Conservation (phyloP, 345 rosid species). For the Camelina sativa region DNA sequence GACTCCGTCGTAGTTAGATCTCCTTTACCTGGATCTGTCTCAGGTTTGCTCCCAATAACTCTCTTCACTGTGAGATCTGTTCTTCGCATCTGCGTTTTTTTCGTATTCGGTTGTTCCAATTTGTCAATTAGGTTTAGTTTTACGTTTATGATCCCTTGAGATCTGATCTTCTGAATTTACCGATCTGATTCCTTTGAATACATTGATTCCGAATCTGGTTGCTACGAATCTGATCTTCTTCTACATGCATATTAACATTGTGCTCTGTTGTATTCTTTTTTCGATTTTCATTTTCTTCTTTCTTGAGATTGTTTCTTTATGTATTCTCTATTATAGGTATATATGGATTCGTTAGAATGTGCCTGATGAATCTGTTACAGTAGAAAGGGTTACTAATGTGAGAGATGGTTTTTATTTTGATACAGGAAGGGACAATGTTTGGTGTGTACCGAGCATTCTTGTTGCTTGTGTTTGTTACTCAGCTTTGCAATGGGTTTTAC, state of each 20-base stretch:
- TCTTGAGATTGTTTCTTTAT: neutral
- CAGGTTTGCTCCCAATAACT: neutral
- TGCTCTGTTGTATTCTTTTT: neutral
- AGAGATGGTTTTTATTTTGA: conserved; percentile 19
- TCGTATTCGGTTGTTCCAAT: conserved; percentile 6
- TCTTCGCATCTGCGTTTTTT: conserved; percentile 13
- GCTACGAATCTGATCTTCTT: conserved; percentile 15
- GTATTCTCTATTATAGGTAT: neutral
- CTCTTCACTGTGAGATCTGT: conserved; percentile 19
- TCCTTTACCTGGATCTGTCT: too few species aligned
- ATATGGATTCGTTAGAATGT: neutral
- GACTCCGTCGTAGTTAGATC: too few species aligned
- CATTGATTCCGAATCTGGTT: conserved; percentile 5
- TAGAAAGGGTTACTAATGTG: conserved; percentile 14
- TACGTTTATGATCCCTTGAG: conserved; percentile 27
- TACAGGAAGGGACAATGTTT: conserved; percentile 44
- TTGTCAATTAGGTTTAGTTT: neutral
- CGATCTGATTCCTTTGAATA: conserved; percentile 23
- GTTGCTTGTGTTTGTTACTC: conserved; percentile 49
- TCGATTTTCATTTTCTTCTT: neutral
- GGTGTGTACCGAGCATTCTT: conserved; percentile 47
- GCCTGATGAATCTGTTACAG: neutral
- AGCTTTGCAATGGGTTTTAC: conserved; percentile 71
- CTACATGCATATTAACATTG: conserved; percentile 15
- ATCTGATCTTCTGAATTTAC: conserved; percentile 27